These are phyloP conservation scores for Phoenix roebelenii DNA, from an alignment of 176 grass and related monocot genomes.

Conservation along the genomic window DNA sequence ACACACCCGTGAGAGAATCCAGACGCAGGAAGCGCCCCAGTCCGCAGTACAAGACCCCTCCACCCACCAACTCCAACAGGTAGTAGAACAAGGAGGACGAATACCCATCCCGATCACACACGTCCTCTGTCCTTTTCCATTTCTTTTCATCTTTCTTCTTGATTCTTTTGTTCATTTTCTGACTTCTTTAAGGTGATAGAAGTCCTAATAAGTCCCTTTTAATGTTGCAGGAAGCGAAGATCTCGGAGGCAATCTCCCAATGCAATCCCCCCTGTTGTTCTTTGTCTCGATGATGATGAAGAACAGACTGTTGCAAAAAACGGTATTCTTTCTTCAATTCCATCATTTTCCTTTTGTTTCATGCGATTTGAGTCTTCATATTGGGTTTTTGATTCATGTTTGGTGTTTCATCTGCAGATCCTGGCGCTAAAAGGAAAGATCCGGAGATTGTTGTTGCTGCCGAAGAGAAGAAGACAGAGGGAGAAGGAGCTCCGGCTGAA, in stretches of 20 bases:
- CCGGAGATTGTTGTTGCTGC: conserved; percentile 11
- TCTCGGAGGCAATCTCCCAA: conserved; percentile 26
- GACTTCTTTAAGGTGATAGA: no score
- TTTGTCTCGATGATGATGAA: conserved; percentile 47
- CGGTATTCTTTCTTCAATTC: neutral
- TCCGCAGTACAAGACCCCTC: conserved; percentile 19
- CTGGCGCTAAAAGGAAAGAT: conserved; percentile 25
- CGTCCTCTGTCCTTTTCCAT: no score
- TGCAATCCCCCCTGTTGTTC: conserved; percentile 38
- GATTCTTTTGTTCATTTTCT: no score
- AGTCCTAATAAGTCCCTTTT: neutral
- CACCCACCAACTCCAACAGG: conserved; percentile 43
- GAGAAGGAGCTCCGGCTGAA: conserved; percentile 14
- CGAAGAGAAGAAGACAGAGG: conserved; percentile 20
- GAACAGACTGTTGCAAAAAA: conserved; percentile 3
- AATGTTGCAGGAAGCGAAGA: conserved; percentile 52
- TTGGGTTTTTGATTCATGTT: neutral
- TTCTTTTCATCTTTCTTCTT: no score
- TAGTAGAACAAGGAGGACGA: neutral
- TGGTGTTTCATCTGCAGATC: neutral
- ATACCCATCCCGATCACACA: no score
- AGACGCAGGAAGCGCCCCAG: conserved; percentile 55
- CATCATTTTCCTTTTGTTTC: no score
- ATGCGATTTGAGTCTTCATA: neutral
- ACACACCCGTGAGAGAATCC: conserved; percentile 85